Conservation (phyloP, 169 alveolate species). For the Eimeria zaria region DNA sequence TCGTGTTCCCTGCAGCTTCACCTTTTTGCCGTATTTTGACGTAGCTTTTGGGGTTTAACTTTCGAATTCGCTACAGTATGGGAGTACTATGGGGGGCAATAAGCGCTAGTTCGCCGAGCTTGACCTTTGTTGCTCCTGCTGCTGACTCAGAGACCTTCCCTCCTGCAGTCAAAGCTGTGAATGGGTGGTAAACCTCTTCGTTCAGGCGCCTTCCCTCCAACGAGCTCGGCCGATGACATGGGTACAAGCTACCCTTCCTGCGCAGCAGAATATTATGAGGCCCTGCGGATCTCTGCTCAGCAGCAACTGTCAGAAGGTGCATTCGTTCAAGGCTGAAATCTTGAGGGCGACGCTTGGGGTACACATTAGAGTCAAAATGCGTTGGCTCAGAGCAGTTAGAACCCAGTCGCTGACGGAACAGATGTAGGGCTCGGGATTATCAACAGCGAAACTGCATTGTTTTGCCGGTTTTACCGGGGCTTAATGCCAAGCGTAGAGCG, state of each 20-base stretch:
- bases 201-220: constrained; percentile 74
- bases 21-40: neutral
- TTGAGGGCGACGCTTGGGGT: neutral
- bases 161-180: constrained; percentile 73
- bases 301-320: constrained; percentile 61
- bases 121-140: constrained; percentile 63
- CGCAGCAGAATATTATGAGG: constrained; percentile 66
- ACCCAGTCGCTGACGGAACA: neutral
- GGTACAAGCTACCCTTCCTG: constrained; percentile 48
- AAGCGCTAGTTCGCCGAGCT: constrained; percentile 27
- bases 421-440: neutral
- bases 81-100: neutral
- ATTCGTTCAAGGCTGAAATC: neutral
- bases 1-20: neutral
- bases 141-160: constrained; percentile 76
- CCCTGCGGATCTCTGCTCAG: constrained; percentile 74
- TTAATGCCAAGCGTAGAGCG: neutral
- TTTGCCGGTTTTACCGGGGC: constrained; percentile 2
- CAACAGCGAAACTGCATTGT: constrained; percentile 21
- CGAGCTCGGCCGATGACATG: constrained; percentile 16
- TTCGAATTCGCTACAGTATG: neutral
- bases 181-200: constrained; percentile 81
- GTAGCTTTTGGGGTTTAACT: neutral
- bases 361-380: neutral
- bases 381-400: neutral